phyloP scores from a whole-genome alignment of 352 stramenopile genomes.

The Phytophthora hibernalis region DNA sequence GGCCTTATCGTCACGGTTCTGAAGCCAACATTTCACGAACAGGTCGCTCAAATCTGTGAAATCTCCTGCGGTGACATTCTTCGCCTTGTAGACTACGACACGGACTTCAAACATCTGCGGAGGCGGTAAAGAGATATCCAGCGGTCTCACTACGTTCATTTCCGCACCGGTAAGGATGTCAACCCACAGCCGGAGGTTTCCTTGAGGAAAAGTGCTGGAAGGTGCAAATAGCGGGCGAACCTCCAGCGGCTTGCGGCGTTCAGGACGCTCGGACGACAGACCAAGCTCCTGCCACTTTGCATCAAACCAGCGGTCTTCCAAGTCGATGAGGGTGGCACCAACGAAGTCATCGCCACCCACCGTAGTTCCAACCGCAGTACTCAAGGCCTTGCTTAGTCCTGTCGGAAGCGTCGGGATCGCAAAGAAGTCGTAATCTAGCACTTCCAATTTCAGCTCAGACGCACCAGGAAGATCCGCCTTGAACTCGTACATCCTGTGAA shows the following conservation, averaged over 20 bases:
- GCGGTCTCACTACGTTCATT: constrained; percentile 67
- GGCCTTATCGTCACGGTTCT: constrained; percentile 72
- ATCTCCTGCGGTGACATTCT: constrained; percentile 86
- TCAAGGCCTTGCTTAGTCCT: constrained; percentile 60
- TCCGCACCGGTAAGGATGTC: constrained; percentile 88
- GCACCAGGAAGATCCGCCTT: constrained; percentile 87
- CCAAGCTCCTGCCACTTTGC: constrained; percentile 84
- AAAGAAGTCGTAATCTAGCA: constrained; percentile 82
- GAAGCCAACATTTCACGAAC: constrained; percentile 91
- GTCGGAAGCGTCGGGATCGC: constrained; percentile 59
- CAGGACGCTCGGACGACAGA: constrained; percentile 27
- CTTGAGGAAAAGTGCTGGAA: constrained; percentile 75
- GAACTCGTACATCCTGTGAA: constrained; percentile 94
- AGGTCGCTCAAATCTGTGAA: constrained; percentile 91
- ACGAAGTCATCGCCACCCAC: constrained; percentile 90
- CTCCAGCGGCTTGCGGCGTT: constrained; percentile 70
- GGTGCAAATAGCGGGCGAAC: constrained; percentile 72
- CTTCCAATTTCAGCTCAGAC: constrained; percentile 71
- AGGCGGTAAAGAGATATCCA: constrained; percentile 87
- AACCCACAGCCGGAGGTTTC: constrained; percentile 84
- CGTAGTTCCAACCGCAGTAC: constrained; percentile 51
- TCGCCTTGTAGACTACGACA: constrained; percentile 92
- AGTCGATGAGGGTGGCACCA: constrained; percentile 91
- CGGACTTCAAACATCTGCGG: constrained; percentile 88
- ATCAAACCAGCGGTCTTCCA: constrained; percentile 95